These are phyloP conservation scores for Rhododendron vialii DNA, from an alignment of 148 eudicot genomes.

Conservation along the genomic window DNA sequence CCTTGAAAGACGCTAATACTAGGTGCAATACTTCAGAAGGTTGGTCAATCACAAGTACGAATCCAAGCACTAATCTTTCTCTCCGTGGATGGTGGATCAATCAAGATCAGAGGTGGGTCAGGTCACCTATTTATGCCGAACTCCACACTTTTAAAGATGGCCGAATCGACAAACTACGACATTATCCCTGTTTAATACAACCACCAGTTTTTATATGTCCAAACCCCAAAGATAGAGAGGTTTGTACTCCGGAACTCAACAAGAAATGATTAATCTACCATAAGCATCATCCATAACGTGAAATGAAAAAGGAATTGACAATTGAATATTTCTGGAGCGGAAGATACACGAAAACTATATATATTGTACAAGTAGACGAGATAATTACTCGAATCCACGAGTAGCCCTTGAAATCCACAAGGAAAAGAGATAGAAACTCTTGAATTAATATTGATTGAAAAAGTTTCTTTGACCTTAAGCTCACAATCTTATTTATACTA, in stretches of 20 bases:
- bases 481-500: not conserved
- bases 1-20: not conserved
- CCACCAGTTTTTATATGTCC: not conserved
- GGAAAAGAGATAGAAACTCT: not conserved
- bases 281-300: not conserved
- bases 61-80: not conserved
- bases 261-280: not conserved
- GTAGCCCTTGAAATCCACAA: no score
- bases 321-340: no score
- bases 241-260: not conserved
- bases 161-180: not conserved
- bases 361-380: no score
- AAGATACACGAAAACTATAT: no score
- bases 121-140: not conserved
- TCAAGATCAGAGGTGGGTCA: not conserved
- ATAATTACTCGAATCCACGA: no score
- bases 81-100: not conserved
- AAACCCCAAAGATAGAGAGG: not conserved
- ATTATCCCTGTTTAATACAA: not conserved
- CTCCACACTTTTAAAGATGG: not conserved
- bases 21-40: not conserved
- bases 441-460: no score
- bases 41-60: not conserved
- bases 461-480: not conserved
- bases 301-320: not conserved